Conservation (phyloP, 2,329 filamentous ascomycete species). For the Alternaria sp. region DNA sequence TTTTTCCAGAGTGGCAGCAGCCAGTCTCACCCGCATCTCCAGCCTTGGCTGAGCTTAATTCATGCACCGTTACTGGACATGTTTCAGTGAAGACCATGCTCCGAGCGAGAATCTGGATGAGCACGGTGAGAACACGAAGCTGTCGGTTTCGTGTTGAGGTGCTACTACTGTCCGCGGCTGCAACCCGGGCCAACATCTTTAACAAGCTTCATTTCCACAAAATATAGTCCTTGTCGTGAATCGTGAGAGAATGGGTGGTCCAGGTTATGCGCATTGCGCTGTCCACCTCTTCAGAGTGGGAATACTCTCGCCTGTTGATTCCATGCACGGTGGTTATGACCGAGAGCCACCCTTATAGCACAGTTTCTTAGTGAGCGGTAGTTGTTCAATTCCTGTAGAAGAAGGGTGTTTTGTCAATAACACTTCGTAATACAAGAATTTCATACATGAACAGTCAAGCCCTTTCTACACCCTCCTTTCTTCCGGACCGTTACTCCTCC, state of each 20-base stretch:
- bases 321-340: neutral
- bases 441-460: neutral
- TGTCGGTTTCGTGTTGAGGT: neutral
- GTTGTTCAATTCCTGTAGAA: neutral
- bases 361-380: neutral
- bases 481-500: neutral
- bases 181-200: neutral
- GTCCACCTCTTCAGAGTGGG: neutral
- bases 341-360: neutral
- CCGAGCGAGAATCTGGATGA: neutral
- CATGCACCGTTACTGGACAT: neutral
- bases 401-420: neutral
- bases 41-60: constrained; percentile 5
- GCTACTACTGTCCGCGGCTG: neutral
- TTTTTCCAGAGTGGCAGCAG: neutral
- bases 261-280: neutral
- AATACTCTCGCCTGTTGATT: neutral
- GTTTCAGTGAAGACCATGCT: neutral
- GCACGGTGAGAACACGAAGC: neutral
- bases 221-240: neutral
- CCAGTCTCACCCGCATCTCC: constrained; percentile 2
- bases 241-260: neutral
- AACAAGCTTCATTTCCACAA: neutral
- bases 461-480: neutral
- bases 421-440: neutral